Evolutionary conservation across 139 green algal genomes (phyloP), one percentile per base, ranked within the genome.

Genomic region (Nannochloris sp.): DNA sequence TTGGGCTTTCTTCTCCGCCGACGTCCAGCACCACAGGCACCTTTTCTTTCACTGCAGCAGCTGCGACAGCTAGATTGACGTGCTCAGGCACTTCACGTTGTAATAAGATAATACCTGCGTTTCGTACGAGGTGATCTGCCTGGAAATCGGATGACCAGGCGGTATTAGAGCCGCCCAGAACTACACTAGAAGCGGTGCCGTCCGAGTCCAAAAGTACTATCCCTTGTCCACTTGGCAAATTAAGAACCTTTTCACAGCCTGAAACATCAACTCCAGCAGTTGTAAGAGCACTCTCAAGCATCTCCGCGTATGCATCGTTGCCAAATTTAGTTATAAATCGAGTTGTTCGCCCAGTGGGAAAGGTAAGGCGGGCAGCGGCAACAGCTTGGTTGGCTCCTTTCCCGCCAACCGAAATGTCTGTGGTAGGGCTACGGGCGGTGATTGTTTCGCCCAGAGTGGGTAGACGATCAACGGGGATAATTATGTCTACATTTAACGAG

Each of bases 351-450:
- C 36, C 48, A 4, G 35, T 65, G 46, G 34, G 36, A 0, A 53
- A 53, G 1, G 23, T 24, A 27, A 82, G 57, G 4, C 73, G 68
- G 0, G 73, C 80, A 23, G 68, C 79, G 12, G 73, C 77, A 4
- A 85, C 77, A 9, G 83, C 83, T 60, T 90, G 83, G 63, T 90
- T 90, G 30, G 83, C 83, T 33, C 83, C 83, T 56, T 83, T 83
- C 48, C 76, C 76, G 1, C 75, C 75, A 12, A 75, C 61, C 9
- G 75, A 67, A 2, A 61, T 42, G 1, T 23, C 9, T n/a, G 57
- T 29, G 7, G 15, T 33, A 9, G 76, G 73, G 2, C 13, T 61
- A 14, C 25, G 30, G 2, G 72, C 36, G 1, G 38, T 72, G n/a
- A 79, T 67, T 10, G 73, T 82, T n/a, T 84, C 77, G 0, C 75